Conservation (phyloP, 495 filamentous ascomycete species). For the Glarea lozoyensis region DNA sequence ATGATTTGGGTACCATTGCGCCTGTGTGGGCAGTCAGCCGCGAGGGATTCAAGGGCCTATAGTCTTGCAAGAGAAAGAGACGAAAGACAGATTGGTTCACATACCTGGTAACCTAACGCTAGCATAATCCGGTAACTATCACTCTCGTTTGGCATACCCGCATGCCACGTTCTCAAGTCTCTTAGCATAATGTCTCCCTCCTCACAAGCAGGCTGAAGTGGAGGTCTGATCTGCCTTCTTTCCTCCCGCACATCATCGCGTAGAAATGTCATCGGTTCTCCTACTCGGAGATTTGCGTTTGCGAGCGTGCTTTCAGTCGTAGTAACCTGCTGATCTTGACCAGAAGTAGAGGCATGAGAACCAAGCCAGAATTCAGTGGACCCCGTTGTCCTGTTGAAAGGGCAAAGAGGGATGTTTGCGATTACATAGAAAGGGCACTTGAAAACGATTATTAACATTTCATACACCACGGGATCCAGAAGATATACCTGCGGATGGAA, state of each 20-base stretch:
- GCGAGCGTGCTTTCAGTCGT: constrained; percentile 17
- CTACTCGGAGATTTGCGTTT: constrained; percentile 16
- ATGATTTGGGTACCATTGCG: constrained; percentile 20
- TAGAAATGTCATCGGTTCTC: constrained; percentile 16
- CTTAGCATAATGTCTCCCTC: constrained; percentile 33
- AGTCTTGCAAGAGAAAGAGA: background rate
- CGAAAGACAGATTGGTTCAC: too few relatives aligned
- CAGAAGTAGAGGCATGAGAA: constrained; percentile 26
- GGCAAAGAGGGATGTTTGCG: constrained; percentile 21
- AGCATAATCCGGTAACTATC: constrained; percentile 35
- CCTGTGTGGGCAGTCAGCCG: constrained; percentile 1
- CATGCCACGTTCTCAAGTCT: constrained; percentile 36
- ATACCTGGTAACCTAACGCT: constrained; percentile 27
- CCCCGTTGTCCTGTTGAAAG: constrained; percentile 26
- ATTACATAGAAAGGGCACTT: constrained; percentile 25
- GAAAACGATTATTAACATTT: constrained; percentile 15
- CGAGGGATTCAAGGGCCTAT: background rate
- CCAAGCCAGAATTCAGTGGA: constrained; percentile 38
- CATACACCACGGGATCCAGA: too few relatives aligned
- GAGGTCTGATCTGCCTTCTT: constrained; percentile 23
- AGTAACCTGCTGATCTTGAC: constrained; percentile 18
- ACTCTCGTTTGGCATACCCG: constrained; percentile 34
- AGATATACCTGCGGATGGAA: constrained; percentile 20
- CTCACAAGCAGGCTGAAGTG: constrained; percentile 28
- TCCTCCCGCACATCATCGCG: constrained; percentile 22